These are phyloP conservation scores for Arctium lappa DNA, from an alignment of 129 eudicot species.

Conservation along the genomic window DNA sequence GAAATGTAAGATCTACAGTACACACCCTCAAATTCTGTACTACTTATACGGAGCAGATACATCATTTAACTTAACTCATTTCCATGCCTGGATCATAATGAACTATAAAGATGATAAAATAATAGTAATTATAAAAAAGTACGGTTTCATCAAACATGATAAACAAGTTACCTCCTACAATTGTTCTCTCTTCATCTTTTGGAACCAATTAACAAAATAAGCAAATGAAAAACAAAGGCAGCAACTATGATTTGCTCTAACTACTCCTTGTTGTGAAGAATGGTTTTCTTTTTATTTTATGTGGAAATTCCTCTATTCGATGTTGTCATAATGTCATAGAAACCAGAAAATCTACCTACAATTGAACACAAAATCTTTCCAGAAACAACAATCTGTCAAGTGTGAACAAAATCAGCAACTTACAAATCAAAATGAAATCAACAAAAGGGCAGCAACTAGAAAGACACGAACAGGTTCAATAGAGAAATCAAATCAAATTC, in stretches of 20 bases:
- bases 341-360: background rate
- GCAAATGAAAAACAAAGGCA: no score
- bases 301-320: no score
- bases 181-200: background rate
- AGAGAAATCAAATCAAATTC: background rate
- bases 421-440: background rate
- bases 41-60: no score
- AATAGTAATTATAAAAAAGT: no score
- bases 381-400: background rate
- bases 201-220: background rate
- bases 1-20: no score
- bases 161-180: background rate
- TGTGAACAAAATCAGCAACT: background rate
- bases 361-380: background rate
- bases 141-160: no score
- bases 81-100: background rate
- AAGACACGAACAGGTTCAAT: background rate
- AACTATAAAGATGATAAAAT: no score
- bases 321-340: background rate
- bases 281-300: no score
- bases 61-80: no score
- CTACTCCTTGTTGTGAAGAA: background rate
- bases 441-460: background rate
- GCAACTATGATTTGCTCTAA: background rate
- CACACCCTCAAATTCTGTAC: no score